Conservation (phyloP, 148 eudicot species). For the Dianthus caryophyllus region DNA sequence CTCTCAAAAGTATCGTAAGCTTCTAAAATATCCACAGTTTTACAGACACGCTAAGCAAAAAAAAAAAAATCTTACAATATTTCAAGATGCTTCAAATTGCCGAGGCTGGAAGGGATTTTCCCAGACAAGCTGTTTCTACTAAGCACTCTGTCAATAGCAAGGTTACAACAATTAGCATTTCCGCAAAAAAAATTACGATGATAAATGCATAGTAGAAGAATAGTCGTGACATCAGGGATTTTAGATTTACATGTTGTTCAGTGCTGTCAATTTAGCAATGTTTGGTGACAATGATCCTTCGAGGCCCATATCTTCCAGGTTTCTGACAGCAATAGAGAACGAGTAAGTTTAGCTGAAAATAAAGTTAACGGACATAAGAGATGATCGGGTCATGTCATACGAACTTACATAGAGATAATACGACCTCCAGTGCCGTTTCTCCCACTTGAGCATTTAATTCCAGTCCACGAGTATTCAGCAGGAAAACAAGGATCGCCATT, state of each 20-base stretch:
- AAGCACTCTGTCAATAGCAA: slow-evolving; percentile 54
- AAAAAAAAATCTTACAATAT: slow-evolving; percentile 49
- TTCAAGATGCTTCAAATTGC: slow-evolving; percentile 46
- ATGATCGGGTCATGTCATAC: neutral
- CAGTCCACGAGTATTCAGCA: slow-evolving; percentile 77
- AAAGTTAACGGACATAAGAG: neutral
- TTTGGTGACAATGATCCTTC: slow-evolving; percentile 65
- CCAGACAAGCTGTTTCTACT: slow-evolving; percentile 67
- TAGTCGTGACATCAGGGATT: slow-evolving; percentile 19
- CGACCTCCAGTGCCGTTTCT: slow-evolving; percentile 64
- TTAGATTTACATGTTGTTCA: slow-evolving; percentile 58
- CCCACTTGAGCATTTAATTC: slow-evolving; percentile 71
- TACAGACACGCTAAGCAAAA: neutral
- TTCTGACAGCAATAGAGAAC: slow-evolving; percentile 39
- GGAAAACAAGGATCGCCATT: slow-evolving; percentile 97
- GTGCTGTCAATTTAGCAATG: slow-evolving; percentile 72
- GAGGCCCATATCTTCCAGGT: slow-evolving; percentile 67
- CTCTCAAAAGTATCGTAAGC: neutral
- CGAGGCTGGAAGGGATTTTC: slow-evolving; percentile 57
- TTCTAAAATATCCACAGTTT: neutral
- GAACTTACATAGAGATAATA: slow-evolving; percentile 67
- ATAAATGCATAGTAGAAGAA: neutral
- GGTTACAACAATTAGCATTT: slow-evolving; percentile 16
- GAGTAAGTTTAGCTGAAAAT: neutral
- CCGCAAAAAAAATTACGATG: neutral